Base-by-base conservation (phyloP, 345 rosid species). In the Salix brachista region DNA sequence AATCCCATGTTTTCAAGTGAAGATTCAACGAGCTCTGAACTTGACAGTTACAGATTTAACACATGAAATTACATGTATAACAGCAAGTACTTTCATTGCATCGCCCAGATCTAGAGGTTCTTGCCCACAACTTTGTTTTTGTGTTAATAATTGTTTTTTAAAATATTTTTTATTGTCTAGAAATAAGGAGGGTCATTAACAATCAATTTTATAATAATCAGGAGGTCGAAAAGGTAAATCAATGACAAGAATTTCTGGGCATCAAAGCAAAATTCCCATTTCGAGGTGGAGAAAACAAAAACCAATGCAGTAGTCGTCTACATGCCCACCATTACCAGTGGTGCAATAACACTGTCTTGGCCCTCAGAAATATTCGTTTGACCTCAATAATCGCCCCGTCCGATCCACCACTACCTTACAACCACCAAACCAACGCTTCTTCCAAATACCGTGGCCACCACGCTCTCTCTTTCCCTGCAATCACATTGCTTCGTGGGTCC, bases 341-440 rank as follows among this genome's bases (percentile, higher is more conserved):
- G 11, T 42, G 46, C 46, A 2, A 3, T 11, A 2, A 42, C 14
- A 11, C 46, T 42, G 46, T 12, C 46, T 42, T 11, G 46, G 46
- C 46, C 46, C 10, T 12, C 46, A 42, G 10, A 42, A 42, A 42
- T 42, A 11, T 11, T 42, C 14, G 46, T 12, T 37, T 58, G 34
- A 39, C 32, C 68, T 34, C n/a, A 41, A 37, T 60, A 41, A 14
- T 37, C 34, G 67, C 46, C 62, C 62, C 75, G 58, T 21, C 67
- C 30, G 19, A 72, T n/a, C 60, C 77, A 28, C 68, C 77, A 64
- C 77, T 44, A 65, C 12, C 41, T 58, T 58, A 10, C 64, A 25
- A 6, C 17, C 69, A 41, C 37, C 17, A 2, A 61, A 25, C 9
- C 75, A 58, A 54, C 48, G 48, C 30, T n/a, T 52, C 48, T 56